These are phyloP conservation scores for Trichoderma atrobrunneum DNA, from an alignment of 2,329 filamentous ascomycete species.

Conservation along the genomic window DNA sequence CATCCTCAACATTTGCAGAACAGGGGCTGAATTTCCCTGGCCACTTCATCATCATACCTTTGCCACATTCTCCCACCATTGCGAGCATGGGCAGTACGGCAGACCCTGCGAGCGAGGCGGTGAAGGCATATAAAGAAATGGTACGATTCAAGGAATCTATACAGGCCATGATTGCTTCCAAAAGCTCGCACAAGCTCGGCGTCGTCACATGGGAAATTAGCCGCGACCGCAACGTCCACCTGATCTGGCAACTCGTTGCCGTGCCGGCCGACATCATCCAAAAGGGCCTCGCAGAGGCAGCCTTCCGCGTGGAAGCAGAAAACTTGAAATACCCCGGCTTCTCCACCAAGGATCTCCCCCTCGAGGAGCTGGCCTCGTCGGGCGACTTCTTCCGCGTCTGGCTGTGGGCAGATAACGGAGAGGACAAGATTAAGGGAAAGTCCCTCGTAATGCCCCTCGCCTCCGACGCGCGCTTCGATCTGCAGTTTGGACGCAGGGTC, in stretches of 20 bases:
- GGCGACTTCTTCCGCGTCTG: constrained; percentile 78
- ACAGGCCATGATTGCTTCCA: constrained; percentile 70
- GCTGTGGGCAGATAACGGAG: constrained; percentile 65
- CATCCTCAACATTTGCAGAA: constrained; percentile 61
- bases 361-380: constrained; percentile 46
- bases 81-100: constrained; percentile 58
- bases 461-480: constrained; percentile 72
- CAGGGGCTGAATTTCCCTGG: constrained; percentile 71
- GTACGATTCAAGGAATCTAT: constrained; percentile 71
- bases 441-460: constrained; percentile 73
- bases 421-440: constrained; percentile 55
- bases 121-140: constrained; percentile 75
- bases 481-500: constrained; percentile 86
- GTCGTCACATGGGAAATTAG: constrained; percentile 92
- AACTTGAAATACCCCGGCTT: constrained; percentile 61
- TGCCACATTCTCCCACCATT: constrained; percentile 77
- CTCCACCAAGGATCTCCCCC: constrained; percentile 45
- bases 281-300: constrained; percentile 77
- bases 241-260: constrained; percentile 92
- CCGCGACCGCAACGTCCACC: constrained; percentile 74
- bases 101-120: constrained; percentile 52
- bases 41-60: constrained; percentile 88
- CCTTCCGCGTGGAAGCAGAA: constrained; percentile 84
- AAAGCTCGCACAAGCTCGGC: constrained; percentile 62
- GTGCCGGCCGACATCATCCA: constrained; percentile 65